Evolutionary conservation across 2,329 filamentous ascomycete species (phyloP).

Genomic region (Talaromyces sp.): DNA sequence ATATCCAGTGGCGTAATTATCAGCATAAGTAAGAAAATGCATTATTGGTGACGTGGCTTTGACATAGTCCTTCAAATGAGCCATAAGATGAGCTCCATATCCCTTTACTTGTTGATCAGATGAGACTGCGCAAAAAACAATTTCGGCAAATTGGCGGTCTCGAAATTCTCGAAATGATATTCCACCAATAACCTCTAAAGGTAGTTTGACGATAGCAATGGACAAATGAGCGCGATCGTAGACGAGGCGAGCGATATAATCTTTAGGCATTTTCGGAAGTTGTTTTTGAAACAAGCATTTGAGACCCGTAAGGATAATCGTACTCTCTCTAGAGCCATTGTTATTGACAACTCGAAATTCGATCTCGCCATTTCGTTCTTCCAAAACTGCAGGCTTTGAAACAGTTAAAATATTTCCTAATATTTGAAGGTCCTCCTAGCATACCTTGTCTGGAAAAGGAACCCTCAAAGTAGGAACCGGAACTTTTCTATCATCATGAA

Average conservation of each 20-base stretch:
- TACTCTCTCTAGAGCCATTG: slow-evolving; percentile 77
- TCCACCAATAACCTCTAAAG: slow-evolving; percentile 81
- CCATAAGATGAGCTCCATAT: slow-evolving; percentile 96
- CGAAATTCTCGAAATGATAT: slow-evolving; percentile 96
- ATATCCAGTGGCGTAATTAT: slow-evolving; percentile 98
- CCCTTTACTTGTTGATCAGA: slow-evolving; percentile 98
- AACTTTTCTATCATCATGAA: slow-evolving; percentile 47
- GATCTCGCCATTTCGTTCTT: slow-evolving; percentile 90
- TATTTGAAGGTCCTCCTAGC: slow-evolving; percentile 10
- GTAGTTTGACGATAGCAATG: slow-evolving; percentile 96
- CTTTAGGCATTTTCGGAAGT: slow-evolving; percentile 97
- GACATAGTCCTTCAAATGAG: slow-evolving; percentile 94
- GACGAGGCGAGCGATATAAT: slow-evolving; percentile 94
- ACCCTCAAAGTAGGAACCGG: slow-evolving; percentile 58
- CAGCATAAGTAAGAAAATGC: slow-evolving; percentile 97
- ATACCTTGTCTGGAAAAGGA: slow-evolving; percentile 81
- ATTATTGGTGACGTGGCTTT: slow-evolving; percentile 94
- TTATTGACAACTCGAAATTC: slow-evolving; percentile 98
- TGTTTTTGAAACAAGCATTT: slow-evolving; percentile 99
- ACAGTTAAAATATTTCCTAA: not conserved
- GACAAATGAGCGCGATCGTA: slow-evolving; percentile 95
- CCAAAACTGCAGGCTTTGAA: slow-evolving; percentile 73
- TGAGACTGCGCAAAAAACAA: slow-evolving; percentile 96
- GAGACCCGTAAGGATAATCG: slow-evolving; percentile 88
- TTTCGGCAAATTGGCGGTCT: slow-evolving; percentile 88